Evolutionary conservation across 768 basidiomycete genomes (phyloP), one percentile per base, ranked within the genome.

Genomic region (Podaxis sp.): DNA sequence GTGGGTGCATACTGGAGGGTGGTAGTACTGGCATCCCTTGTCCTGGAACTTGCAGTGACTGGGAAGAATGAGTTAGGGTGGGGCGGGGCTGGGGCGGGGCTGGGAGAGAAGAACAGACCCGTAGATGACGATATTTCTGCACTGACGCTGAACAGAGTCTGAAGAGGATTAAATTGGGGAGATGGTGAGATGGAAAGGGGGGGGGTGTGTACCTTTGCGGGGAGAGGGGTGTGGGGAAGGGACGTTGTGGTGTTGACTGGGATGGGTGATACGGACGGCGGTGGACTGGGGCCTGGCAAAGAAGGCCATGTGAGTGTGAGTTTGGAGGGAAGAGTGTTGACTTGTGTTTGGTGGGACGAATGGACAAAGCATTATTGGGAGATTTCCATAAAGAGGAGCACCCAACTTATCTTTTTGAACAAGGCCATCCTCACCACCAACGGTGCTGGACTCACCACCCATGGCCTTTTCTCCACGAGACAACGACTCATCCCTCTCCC

Each of bases 121-220:
- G 70, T 95, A 90, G 64, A 96, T 95, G 71, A 90, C 77, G 55
- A 95, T 86, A 77, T 97, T 96, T 69, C 91, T 86, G 75, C 94
- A 97, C 68, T 94, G 89, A 56, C 89, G 84, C 71, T 88, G 86
- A 13, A 82, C 79, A 50, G 84, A 79, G 74, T 91, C 89, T 90
- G 55, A 4, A 35, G 5, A 9, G n/a, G 40, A 23, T 42, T 35
- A 51, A 50, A 50, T 37, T 50, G 27, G 21, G 23, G 28, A 44
- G 16, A 11, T 3, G 23, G 9, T 7, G 58, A 61, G 51, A 6
- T 16, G 52, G 27, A 48, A 61, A 37, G 36, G 79, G 79, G 69
- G n/a, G n/a, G n/a, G n/a, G n/a, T n/a, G n/a, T n/a, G 67, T 32
- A 86, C 87, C 86, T 77, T 85, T 88, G 67, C 82, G 80, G 14